phyloP scores from a whole-genome alignment of 805 yeast genomes.

The Candida sonorensis region DNA sequence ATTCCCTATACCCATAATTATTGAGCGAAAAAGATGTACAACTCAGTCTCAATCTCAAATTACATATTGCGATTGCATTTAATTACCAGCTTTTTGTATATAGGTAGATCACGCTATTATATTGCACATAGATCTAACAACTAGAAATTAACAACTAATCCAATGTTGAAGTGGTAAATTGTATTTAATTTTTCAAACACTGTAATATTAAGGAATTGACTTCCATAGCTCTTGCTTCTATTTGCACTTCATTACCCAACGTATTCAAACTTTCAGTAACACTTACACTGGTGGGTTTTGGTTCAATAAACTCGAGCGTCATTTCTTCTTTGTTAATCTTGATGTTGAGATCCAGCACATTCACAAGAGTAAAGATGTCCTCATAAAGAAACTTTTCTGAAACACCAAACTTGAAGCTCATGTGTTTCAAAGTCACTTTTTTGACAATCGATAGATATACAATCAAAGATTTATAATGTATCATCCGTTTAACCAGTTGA shows the following conservation, averaged over 20 bases:
- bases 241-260: slow-evolving; percentile 8
- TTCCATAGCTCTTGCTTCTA: slow-evolving; percentile 14
- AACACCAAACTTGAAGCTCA: slow-evolving; percentile 17
- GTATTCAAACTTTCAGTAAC: slow-evolving; percentile 4
- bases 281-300: not conserved
- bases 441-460: slow-evolving; percentile 28
- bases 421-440: slow-evolving; percentile 13
- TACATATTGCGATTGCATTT: too few relatives aligned
- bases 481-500: slow-evolving; percentile 14
- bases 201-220: slow-evolving; percentile 10
- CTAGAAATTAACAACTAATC: too few relatives aligned
- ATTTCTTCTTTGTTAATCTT: slow-evolving; percentile 13
- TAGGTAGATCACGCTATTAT: too few relatives aligned
- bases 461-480: slow-evolving; percentile 25
- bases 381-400: slow-evolving; percentile 6
- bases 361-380: slow-evolving; percentile 16
- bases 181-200: slow-evolving; percentile 7
- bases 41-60: too few relatives aligned
- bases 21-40: too few relatives aligned
- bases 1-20: slow-evolving; percentile 10
- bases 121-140: too few relatives aligned
- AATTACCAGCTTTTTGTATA: too few relatives aligned
- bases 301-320: slow-evolving; percentile 7
- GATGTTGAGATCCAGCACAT: slow-evolving; percentile 20
- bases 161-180: too few relatives aligned